These are phyloP conservation scores for Furcasterigmium sp. DNA, from an alignment of 2,329 filamentous ascomycete genomes.

Conservation along the genomic window DNA sequence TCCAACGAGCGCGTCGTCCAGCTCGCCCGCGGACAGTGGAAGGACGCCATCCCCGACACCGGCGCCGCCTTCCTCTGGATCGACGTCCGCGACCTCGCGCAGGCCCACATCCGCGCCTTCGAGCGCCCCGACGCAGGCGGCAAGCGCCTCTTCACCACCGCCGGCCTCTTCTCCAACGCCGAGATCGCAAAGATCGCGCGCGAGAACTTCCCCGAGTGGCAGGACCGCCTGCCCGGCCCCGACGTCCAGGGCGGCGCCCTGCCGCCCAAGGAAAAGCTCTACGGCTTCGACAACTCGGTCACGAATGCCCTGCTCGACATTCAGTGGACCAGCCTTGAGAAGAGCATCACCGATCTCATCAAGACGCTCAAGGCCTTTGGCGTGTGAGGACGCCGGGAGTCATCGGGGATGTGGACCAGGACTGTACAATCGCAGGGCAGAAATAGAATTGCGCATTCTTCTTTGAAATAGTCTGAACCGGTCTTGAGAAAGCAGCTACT, in stretches of 20 bases:
- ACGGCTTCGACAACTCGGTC: slow-evolving; percentile 51
- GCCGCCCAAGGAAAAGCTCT: slow-evolving; percentile 34
- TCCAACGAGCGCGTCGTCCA: slow-evolving; percentile 47
- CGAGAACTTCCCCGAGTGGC: slow-evolving; percentile 44
- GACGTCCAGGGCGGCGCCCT: slow-evolving; percentile 37
- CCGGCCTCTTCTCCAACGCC: slow-evolving; percentile 40
- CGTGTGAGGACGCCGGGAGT: too few species aligned
- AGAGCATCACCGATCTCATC: slow-evolving; percentile 58
- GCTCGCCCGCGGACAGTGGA: slow-evolving; percentile 45
- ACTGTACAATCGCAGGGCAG: too few species aligned
- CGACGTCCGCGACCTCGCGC: slow-evolving; percentile 51
- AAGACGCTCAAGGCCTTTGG: slow-evolving; percentile 20
- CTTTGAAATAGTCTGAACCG: too few species aligned
- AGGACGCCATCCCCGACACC: slow-evolving; percentile 32
- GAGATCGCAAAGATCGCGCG: slow-evolving; percentile 37
- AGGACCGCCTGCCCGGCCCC: slow-evolving; percentile 38
- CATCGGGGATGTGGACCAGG: too few species aligned
- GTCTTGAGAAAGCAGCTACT: too few species aligned
- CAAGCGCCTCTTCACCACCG: slow-evolving; percentile 44
- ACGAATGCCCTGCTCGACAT: slow-evolving; percentile 57
- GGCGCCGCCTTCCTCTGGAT: slow-evolving; percentile 41
- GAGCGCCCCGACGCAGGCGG: slow-evolving; percentile 42
- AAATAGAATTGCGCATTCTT: too few species aligned
- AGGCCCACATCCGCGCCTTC: slow-evolving; percentile 46
- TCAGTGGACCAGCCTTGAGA: slow-evolving; percentile 56